phyloP scores from a whole-genome alignment of 1,139 yeast genomes.

The Kazachstania sp. region DNA sequence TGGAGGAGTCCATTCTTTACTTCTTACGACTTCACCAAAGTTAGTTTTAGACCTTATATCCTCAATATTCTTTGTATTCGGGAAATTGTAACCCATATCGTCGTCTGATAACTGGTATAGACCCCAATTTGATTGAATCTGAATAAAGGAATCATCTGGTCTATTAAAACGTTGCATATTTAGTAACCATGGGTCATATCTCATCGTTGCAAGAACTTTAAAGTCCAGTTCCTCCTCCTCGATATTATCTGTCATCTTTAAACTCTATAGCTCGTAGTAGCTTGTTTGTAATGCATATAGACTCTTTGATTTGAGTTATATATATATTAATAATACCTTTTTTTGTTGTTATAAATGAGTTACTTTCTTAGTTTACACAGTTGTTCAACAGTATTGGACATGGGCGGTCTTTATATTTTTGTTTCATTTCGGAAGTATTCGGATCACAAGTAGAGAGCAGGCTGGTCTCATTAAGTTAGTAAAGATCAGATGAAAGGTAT shows the following conservation, averaged over 20 bases:
- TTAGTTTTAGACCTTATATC: neutral
- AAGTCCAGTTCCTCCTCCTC: neutral
- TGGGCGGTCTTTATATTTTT: too few species aligned
- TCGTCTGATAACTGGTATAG: neutral
- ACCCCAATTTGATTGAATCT: neutral
- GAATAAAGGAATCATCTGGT: neutral
- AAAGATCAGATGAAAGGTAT: too few species aligned
- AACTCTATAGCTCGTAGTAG: too few species aligned
- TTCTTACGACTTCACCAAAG: neutral
- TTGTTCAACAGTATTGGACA: too few species aligned
- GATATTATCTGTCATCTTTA: too few species aligned
- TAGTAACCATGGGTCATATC: slow-evolving; percentile 36
- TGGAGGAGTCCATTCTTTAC: neutral
- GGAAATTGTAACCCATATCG: slow-evolving; percentile 5
- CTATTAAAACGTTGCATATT: neutral
- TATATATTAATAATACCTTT: too few species aligned
- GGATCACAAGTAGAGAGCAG: too few species aligned
- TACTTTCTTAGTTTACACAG: too few species aligned
- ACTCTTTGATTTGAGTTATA: neutral
- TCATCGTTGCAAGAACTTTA: neutral
- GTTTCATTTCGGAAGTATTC: too few species aligned
- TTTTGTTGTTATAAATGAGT: too few species aligned
- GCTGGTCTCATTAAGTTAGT: too few species aligned
- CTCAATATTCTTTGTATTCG: neutral
- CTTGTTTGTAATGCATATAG: too few species aligned